Conservation (phyloP, 2,329 filamentous ascomycete species). For the Sporothrix globosa region DNA sequence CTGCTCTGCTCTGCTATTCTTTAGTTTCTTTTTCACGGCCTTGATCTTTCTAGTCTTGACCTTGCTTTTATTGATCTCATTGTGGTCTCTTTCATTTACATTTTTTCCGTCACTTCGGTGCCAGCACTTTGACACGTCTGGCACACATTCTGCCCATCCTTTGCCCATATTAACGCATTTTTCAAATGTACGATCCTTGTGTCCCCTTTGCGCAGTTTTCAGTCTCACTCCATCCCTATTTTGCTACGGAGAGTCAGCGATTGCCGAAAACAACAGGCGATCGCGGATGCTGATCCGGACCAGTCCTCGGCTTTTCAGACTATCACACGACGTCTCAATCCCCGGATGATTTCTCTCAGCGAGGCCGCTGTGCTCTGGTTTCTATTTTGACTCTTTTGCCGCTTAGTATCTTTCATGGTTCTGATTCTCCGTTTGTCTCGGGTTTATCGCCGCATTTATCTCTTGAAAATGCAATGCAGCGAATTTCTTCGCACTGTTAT, state of each 20-base stretch:
- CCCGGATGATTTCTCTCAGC: neutral
- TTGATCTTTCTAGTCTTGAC: neutral
- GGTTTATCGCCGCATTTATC: neutral
- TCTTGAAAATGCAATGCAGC: neutral
- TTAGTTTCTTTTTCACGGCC: neutral
- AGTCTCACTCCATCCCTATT: neutral
- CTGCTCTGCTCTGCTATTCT: neutral
- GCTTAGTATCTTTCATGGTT: neutral
- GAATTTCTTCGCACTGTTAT: neutral
- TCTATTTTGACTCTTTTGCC: neutral
- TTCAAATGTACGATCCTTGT: neutral
- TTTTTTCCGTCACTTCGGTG: neutral
- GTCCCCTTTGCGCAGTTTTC: slow-evolving; percentile 18
- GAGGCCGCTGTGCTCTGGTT: neutral
- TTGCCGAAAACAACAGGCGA: slow-evolving; percentile 5
- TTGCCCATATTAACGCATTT: neutral
- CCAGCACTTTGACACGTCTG: neutral
- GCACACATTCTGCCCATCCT: neutral
- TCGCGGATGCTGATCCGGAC: slow-evolving; percentile 6
- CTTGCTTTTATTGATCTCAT: neutral
- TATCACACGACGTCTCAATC: neutral
- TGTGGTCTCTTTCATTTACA: neutral
- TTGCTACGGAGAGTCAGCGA: neutral
- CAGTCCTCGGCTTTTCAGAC: neutral
- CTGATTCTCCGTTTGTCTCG: neutral